A percentile compares a stretch with the other conserved stretches of the same genome.
phyloP scores from a whole-genome alignment of 2,329 filamentous ascomycete species.

The Chaetomium olivaceum region DNA sequence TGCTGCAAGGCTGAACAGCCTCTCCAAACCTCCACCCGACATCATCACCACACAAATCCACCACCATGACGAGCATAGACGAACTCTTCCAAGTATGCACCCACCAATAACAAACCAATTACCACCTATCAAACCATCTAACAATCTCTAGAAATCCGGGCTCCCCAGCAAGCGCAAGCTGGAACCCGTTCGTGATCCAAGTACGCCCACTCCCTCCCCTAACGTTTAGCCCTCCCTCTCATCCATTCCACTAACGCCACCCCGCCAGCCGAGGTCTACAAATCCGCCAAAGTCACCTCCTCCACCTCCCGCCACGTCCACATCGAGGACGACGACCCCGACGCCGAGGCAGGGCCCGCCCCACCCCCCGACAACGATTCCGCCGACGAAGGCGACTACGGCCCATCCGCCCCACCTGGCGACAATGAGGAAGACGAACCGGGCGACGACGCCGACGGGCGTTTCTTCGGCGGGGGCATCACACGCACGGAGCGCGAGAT shows the following conservation, averaged over 20 bases:
- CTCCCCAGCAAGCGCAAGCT: conserved; percentile 63
- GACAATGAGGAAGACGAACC: conserved; percentile 49
- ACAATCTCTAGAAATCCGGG: conserved; percentile 43
- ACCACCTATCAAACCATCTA: neutral
- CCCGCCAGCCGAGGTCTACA: conserved; percentile 60
- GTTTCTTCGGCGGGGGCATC: conserved; percentile 94
- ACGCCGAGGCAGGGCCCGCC: conserved; percentile 51
- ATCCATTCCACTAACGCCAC: conserved; percentile 1
- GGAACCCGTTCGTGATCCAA: conserved; percentile 62
- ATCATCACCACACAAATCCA: conserved; percentile 1
- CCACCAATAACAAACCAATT: neutral
- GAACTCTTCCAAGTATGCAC: conserved; percentile 57
- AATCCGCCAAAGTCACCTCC: conserved; percentile 56
- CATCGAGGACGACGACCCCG: conserved; percentile 47
- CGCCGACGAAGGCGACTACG: conserved; percentile 50
- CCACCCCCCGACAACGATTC: conserved; percentile 40
- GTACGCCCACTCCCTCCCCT: conserved; percentile 46
- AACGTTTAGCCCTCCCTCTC: neutral
- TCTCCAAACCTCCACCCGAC: conserved; percentile 11
- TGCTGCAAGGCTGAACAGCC: conserved; percentile 2
- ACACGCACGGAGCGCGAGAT: conserved; percentile 77
- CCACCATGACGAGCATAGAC: conserved; percentile 57
- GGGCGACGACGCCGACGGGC: conserved; percentile 81
- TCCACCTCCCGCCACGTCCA: conserved; percentile 49
- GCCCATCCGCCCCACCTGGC: conserved; percentile 49